These are phyloP conservation scores for Podila clonocystis DNA, from an alignment of 192 early-diverging fungal species.

Conservation along the genomic window DNA sequence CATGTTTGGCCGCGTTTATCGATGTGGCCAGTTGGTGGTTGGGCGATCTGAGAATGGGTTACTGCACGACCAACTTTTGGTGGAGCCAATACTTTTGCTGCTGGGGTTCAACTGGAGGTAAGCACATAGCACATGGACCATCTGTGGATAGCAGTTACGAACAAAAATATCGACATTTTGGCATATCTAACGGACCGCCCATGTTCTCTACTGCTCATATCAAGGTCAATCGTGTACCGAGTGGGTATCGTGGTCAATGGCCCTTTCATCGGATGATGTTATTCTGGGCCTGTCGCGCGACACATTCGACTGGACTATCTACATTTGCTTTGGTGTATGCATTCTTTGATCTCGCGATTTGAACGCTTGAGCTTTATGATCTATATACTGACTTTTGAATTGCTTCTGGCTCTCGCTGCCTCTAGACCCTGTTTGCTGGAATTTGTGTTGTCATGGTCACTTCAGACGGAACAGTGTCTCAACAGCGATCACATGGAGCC, in stretches of 20 bases:
- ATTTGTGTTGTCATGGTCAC: conserved; percentile 49
- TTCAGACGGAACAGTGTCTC: conserved; percentile 45
- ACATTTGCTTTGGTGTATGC: conserved; percentile 52
- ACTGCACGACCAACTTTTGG: conserved; percentile 79
- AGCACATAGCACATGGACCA: not conserved
- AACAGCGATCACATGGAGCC: conserved; percentile 42
- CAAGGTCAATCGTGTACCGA: conserved; percentile 26
- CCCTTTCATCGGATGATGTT: conserved; percentile 18
- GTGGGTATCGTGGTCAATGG: conserved; percentile 52
- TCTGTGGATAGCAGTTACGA: too few relatives aligned
- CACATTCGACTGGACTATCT: conserved; percentile 53
- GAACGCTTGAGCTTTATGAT: too few relatives aligned
- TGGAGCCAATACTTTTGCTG: conserved; percentile 87
- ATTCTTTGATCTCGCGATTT: not conserved
- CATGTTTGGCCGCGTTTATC: conserved; percentile 73
- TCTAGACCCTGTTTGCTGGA: conserved; percentile 41
- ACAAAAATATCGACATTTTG: not conserved
- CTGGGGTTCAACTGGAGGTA: conserved; percentile 60
- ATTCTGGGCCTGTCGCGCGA: conserved; percentile 36
- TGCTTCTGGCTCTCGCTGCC: not conserved
- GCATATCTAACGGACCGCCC: too few relatives aligned
- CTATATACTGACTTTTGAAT: not conserved
- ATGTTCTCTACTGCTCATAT: too few relatives aligned
- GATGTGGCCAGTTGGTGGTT: conserved; percentile 84
- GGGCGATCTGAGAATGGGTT: conserved; percentile 84